These are phyloP conservation scores for Lotus japonicus DNA, from an alignment of 306 rosid genomes.

Conservation along the genomic window DNA sequence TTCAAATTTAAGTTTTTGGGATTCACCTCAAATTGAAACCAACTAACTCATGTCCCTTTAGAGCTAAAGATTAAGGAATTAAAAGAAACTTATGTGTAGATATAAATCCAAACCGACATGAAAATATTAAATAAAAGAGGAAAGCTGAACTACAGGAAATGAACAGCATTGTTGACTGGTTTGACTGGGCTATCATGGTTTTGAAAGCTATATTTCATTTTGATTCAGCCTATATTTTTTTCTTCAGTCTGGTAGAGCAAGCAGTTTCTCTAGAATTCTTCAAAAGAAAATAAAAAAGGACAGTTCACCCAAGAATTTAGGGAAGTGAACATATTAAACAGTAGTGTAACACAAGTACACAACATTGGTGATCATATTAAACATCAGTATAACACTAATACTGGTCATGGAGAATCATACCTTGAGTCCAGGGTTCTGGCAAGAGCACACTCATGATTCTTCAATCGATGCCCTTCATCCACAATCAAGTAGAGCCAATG, in stretches of 20 bases:
- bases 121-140: background rate
- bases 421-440: constrained; percentile 83
- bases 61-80: background rate
- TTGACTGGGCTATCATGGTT: background rate
- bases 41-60: background rate
- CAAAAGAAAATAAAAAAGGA: background rate
- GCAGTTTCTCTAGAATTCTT: background rate
- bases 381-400: background rate
- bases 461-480: constrained; percentile 93
- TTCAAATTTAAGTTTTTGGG: background rate
- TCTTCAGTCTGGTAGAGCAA: background rate
- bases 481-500: constrained; percentile 83
- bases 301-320: background rate
- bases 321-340: background rate
- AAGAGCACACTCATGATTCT: constrained; percentile 88
- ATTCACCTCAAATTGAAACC: constrained; percentile 1
- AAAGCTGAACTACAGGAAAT: background rate
- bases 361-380: background rate
- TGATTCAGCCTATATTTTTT: background rate
- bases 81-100: background rate
- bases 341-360: too few species aligned
- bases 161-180: background rate
- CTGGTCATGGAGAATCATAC: constrained; percentile 35
- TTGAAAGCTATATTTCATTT: background rate
- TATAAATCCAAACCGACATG: background rate